A percentile compares a stretch with the other conserved stretches of the same genome.
phyloP scores from a whole-genome alignment of 345 rosid genomes.

The Salix brachista region DNA sequence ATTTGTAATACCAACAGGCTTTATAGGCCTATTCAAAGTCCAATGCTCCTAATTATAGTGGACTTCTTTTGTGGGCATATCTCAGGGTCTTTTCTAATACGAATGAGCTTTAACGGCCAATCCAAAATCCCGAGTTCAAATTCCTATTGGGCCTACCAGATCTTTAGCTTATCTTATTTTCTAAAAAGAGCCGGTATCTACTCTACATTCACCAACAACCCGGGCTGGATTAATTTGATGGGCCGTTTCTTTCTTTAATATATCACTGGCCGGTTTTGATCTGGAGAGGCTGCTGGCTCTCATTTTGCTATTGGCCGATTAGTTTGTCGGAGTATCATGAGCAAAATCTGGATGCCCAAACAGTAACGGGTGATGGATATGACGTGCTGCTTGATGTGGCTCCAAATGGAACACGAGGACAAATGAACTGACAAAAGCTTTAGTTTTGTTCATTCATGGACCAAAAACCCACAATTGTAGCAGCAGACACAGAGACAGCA shows the following conservation, averaged over 20 bases:
- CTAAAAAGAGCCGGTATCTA: background rate
- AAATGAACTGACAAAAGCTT: background rate
- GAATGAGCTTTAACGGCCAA: background rate
- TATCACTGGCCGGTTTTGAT: too few relatives aligned
- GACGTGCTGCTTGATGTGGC: constrained; percentile 36
- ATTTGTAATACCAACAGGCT: background rate
- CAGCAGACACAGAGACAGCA: background rate
- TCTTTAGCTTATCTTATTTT: background rate
- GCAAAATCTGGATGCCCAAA: background rate
- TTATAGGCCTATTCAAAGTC: background rate
- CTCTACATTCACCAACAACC: too few relatives aligned
- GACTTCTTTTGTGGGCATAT: too few relatives aligned
- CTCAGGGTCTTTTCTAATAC: background rate
- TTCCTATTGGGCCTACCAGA: background rate
- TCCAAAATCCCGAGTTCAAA: too few relatives aligned
- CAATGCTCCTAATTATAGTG: too few relatives aligned
- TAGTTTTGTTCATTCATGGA: background rate
- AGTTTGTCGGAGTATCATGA: background rate
- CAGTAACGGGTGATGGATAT: constrained; percentile 5
- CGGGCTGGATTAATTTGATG: background rate
- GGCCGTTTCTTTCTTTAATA: background rate
- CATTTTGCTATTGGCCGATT: too few relatives aligned
- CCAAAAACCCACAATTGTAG: background rate
- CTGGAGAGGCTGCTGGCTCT: too few relatives aligned
- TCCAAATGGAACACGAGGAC: constrained; percentile 38